These are phyloP conservation scores for Besnoitia besnoiti DNA, from an alignment of 169 alveolate species.

Conservation along the genomic window DNA sequence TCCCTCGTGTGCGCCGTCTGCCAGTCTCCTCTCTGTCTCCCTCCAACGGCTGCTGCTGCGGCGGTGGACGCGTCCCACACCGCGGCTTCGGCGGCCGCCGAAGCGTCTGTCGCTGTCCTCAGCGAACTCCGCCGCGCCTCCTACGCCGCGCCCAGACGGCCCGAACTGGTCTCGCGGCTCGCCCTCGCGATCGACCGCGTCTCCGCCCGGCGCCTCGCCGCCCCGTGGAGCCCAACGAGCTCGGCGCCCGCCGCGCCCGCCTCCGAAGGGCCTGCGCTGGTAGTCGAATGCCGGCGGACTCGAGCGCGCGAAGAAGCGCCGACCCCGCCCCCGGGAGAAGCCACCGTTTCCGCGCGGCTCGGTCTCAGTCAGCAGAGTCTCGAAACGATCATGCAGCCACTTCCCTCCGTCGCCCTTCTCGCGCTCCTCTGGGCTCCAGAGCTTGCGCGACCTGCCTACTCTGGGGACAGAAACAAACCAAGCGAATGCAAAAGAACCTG, in stretches of 20 bases:
- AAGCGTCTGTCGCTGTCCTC: no score
- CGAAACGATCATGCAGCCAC: slow-evolving; percentile 58
- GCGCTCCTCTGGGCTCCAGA: slow-evolving; percentile 52
- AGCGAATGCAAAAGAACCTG: neutral
- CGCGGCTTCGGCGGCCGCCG: no score
- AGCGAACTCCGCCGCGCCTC: no score
- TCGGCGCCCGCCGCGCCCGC: no score
- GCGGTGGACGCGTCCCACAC: no score
- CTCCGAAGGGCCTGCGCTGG: neutral
- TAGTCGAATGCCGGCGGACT: neutral
- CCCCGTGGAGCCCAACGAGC: neutral
- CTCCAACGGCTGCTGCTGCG: no score
- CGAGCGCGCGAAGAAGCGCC: neutral
- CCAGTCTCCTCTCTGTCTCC: no score
- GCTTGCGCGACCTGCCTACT: slow-evolving; percentile 39
- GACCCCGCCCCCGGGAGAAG: neutral
- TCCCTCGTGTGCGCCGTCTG: no score
- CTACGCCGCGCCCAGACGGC: no score
- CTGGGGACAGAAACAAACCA: slow-evolving; percentile 9
- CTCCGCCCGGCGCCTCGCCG: neutral
- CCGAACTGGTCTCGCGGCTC: no score
- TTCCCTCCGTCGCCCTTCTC: neutral
- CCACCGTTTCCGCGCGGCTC: neutral
- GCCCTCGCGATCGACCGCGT: no score
- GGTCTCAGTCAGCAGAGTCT: slow-evolving; percentile 26